These are phyloP conservation scores for Sisymbrium altissimum DNA, from an alignment of 345 rosid species.

Conservation along the genomic window DNA sequence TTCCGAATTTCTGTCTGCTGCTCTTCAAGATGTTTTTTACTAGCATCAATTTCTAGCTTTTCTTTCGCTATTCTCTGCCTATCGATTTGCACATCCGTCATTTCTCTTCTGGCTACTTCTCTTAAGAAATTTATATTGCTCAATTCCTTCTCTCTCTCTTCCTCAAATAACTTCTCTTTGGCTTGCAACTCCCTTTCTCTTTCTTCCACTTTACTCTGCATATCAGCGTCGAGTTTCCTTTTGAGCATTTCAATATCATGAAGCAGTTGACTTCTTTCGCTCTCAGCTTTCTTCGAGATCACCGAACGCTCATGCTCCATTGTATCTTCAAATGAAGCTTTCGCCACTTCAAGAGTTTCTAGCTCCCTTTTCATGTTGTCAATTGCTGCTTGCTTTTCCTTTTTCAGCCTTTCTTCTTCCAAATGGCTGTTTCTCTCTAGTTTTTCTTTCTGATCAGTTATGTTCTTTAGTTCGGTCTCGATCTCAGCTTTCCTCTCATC, in stretches of 20 bases:
- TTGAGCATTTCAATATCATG: slow-evolving; percentile 67
- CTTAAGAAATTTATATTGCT: slow-evolving; percentile 68
- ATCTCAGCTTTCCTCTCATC: slow-evolving; percentile 69
- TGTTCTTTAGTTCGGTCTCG: slow-evolving; percentile 50
- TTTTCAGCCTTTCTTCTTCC: slow-evolving; percentile 73
- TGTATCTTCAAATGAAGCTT: slow-evolving; percentile 58
- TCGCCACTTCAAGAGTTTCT: slow-evolving; percentile 67
- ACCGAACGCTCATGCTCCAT: slow-evolving; percentile 71
- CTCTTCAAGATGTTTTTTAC: slow-evolving; percentile 72
- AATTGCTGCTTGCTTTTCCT: slow-evolving; percentile 51
- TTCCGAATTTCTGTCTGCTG: slow-evolving; percentile 74
- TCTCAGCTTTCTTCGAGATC: slow-evolving; percentile 58
- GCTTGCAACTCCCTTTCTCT: slow-evolving; percentile 58
- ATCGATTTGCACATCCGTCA: slow-evolving; percentile 76
- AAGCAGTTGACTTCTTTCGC: slow-evolving; percentile 68
- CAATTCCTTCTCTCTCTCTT: slow-evolving; percentile 76
- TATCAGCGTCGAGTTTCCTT: slow-evolving; percentile 65
- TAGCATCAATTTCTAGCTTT: slow-evolving; percentile 55
- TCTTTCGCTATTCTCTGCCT: slow-evolving; percentile 61
- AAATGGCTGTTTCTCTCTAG: slow-evolving; percentile 53
- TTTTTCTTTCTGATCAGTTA: slow-evolving; percentile 53
- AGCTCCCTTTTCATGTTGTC: slow-evolving; percentile 57
- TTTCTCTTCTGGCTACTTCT: slow-evolving; percentile 79
- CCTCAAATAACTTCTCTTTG: slow-evolving; percentile 62
- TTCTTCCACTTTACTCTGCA: slow-evolving; percentile 60